Percentiles rank a stretch among this genome's conserved stretches.
phyloP scores from a whole-genome alignment of 805 yeast genomes.

The Starmerella etchellsii region DNA sequence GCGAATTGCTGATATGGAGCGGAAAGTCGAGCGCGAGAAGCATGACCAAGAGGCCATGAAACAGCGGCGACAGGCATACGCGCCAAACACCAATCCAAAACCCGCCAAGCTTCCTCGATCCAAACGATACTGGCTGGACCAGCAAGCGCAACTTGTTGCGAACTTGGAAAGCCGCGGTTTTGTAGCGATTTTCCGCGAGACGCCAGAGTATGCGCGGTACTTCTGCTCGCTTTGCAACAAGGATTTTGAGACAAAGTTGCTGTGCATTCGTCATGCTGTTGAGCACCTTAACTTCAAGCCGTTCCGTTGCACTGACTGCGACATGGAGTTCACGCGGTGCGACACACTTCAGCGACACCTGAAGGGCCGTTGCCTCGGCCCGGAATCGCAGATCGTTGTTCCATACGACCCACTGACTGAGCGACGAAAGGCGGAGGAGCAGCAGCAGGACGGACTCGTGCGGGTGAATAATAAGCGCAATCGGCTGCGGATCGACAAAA shows the following conservation, averaged over 20 bases:
- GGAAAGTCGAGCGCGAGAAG: background rate
- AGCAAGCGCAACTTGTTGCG: constrained; percentile 7
- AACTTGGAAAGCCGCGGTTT: constrained; percentile 6
- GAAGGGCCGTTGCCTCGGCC: constrained; percentile 8
- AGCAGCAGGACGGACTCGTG: no score
- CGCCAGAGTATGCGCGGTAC: background rate
- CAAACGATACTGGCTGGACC: constrained; percentile 14
- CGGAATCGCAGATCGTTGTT: background rate
- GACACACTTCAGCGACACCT: constrained; percentile 11
- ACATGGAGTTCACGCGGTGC: constrained; percentile 9
- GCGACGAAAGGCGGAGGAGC: no score
- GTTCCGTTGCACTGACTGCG: constrained; percentile 8
- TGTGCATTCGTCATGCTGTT: constrained; percentile 10
- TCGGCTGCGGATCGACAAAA: constrained; percentile 1
- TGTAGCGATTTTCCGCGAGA: background rate
- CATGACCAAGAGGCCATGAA: background rate
- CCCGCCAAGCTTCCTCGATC: constrained; percentile 4
- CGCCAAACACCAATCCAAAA: background rate
- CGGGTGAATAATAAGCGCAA: background rate
- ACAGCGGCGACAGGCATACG: no score
- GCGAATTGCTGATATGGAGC: background rate
- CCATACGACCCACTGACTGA: background rate
- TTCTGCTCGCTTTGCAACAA: constrained; percentile 7
- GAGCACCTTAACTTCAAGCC: constrained; percentile 11
- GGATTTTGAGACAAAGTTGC: constrained; percentile 7